These are phyloP conservation scores for Microbotryum silenes-acaulis DNA, from an alignment of 1,284 basidiomycete genomes.

Conservation along the genomic window DNA sequence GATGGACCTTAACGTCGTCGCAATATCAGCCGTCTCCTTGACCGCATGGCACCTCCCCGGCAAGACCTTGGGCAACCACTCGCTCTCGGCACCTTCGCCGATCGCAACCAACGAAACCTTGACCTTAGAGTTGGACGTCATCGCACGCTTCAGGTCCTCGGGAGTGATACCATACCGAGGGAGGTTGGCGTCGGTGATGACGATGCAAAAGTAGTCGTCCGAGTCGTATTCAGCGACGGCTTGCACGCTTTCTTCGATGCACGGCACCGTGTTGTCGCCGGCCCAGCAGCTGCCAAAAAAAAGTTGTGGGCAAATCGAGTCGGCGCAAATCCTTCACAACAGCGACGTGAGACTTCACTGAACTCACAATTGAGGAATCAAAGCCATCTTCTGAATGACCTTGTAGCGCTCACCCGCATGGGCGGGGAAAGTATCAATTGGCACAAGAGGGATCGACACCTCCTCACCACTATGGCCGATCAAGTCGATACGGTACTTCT, in stretches of 20 bases:
- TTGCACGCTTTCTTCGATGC: conserved; percentile 1
- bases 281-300: conserved; percentile 13
- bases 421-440: conserved; percentile 4
- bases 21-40: conserved; percentile 24
- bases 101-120: conserved; percentile 23
- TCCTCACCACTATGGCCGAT: conserved; percentile 40
- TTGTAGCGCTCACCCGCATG: conserved; percentile 21
- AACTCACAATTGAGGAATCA: conserved; percentile 17
- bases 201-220: conserved; percentile 43
- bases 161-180: conserved; percentile 40
- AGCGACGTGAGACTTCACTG: neutral
- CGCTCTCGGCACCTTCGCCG: conserved; percentile 28
- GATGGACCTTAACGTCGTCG: conserved; percentile 22
- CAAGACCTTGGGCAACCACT: conserved; percentile 25
- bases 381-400: conserved; percentile 21
- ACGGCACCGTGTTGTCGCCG: conserved; percentile 32
- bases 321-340: too few relatives aligned
- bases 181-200: conserved; percentile 41
- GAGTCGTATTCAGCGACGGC: conserved; percentile 10
- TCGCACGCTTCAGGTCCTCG: conserved; percentile 9
- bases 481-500: conserved; percentile 39
- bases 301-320: too few relatives aligned
- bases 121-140: conserved; percentile 24
- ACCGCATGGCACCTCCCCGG: conserved; percentile 27
- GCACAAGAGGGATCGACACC: conserved; percentile 38